Evolutionary conservation across 2,329 filamentous ascomycete species (phyloP).

Genomic region (Penicillium sp.): DNA sequence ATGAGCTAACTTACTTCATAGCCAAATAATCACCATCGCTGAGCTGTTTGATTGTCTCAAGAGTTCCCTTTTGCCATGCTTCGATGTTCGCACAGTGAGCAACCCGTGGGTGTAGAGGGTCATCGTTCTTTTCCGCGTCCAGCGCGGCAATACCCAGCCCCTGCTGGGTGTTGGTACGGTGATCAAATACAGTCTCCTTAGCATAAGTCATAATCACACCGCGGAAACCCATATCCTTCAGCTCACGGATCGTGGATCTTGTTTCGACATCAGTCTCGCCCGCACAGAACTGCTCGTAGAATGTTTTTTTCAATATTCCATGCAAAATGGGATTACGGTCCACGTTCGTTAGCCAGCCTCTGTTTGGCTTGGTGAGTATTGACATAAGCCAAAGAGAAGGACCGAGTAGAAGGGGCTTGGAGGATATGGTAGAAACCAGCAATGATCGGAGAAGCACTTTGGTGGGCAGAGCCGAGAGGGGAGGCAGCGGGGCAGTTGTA

Average conservation of each 20-base stretch:
- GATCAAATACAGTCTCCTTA: constrained; percentile 69
- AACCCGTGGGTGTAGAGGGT: not conserved
- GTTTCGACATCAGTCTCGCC: constrained; percentile 73
- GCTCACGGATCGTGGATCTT: constrained; percentile 58
- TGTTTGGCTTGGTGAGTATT: constrained; percentile 61
- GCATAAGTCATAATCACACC: constrained; percentile 86
- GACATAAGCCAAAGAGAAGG: constrained; percentile 70
- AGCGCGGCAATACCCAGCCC: constrained; percentile 19
- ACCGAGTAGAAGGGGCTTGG: constrained; percentile 59
- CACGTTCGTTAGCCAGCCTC: constrained; percentile 60
- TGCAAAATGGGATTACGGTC: constrained; percentile 73
- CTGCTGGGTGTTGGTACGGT: constrained; percentile 24
- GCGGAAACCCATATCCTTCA: constrained; percentile 74
- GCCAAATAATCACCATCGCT: constrained; percentile 62
- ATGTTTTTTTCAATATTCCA: constrained; percentile 60
- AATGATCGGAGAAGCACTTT: constrained; percentile 43
- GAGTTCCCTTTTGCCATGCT: constrained; percentile 71
- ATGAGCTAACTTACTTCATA: constrained; percentile 50
- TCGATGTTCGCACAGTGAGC: constrained; percentile 29
- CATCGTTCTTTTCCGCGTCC: constrained; percentile 10
- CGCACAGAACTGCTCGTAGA: constrained; percentile 89
- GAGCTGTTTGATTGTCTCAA: constrained; percentile 63
- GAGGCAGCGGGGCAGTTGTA: constrained; percentile 9
- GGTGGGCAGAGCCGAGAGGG: constrained; percentile 33
- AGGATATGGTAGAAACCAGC: constrained; percentile 49